Evolutionary conservation across 257 asterid species (phyloP).

Genomic region (Cruciata laevipes): DNA sequence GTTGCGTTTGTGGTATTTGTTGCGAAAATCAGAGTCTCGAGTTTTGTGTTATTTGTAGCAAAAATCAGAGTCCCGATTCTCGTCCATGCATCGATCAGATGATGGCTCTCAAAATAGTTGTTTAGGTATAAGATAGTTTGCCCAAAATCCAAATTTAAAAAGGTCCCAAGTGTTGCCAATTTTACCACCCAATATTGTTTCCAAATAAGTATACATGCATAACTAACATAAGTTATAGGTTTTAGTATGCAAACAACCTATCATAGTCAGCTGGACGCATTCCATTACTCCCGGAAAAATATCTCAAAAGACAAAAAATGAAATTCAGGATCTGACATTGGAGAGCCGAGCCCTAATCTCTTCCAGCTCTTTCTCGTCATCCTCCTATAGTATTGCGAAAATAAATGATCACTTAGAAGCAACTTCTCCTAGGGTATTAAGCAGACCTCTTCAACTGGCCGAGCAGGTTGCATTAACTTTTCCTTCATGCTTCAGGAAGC

Average conservation of each 20-base stretch:
- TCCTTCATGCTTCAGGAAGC: constrained; percentile 82
- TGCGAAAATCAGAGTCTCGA: too few relatives aligned
- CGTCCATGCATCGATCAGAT: too few relatives aligned
- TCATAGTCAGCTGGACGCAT: not conserved
- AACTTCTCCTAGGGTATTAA: not conserved
- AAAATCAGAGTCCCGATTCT: too few relatives aligned
- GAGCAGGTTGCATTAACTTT: too few relatives aligned
- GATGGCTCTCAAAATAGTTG: too few relatives aligned
- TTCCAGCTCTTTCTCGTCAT: constrained; percentile 92
- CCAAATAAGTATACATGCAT: too few relatives aligned
- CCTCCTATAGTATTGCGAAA: constrained; percentile 32
- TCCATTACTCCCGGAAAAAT: not conserved
- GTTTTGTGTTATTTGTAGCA: too few relatives aligned
- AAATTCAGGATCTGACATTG: constrained; percentile 66
- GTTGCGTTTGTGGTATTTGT: too few relatives aligned
- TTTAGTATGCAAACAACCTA: not conserved
- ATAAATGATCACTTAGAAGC: not conserved
- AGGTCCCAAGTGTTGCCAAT: too few relatives aligned
- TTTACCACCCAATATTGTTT: too few relatives aligned
- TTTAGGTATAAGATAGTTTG: too few relatives aligned
- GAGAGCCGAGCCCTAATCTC: constrained; percentile 89
- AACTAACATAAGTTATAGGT: not conserved
- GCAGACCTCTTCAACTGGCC: constrained; percentile 72
- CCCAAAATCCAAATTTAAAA: too few relatives aligned
- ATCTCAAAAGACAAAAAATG: not conserved